phyloP scores from a whole-genome alignment of 805 yeast species.

The Cyberlindnera amylophila region DNA sequence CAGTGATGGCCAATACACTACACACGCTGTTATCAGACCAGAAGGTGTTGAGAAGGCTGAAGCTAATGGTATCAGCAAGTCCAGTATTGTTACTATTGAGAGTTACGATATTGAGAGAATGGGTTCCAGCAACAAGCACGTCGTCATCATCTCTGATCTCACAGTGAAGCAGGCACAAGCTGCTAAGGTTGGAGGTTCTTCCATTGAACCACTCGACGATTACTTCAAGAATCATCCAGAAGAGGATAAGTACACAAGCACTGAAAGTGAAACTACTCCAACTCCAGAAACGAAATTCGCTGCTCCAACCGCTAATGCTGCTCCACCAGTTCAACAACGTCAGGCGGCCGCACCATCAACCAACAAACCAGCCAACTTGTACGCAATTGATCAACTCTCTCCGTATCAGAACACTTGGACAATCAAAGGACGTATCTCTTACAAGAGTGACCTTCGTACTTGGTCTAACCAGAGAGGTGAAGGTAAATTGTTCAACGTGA shows the following conservation, averaged over 20 bases:
- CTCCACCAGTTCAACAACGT: conserved; percentile 15
- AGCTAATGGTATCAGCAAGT: conserved; percentile 43
- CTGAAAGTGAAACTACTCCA: conserved; percentile 23
- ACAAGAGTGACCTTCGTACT: conserved; percentile 80
- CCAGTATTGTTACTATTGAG: conserved; percentile 38
- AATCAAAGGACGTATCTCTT: conserved; percentile 86
- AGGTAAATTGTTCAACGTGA: conserved; percentile 86
- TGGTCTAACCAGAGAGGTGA: conserved; percentile 86
- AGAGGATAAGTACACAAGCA: conserved; percentile 34
- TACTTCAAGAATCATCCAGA: conserved; percentile 58
- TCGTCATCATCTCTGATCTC: conserved; percentile 26
- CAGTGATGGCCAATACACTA: conserved; percentile 48
- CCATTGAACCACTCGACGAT: conserved; percentile 46
- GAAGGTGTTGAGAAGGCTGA: conserved; percentile 42
- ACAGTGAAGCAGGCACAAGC: conserved; percentile 33
- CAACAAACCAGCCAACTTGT: conserved; percentile 40
- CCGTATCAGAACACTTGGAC: conserved; percentile 93
- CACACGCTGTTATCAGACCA: conserved; percentile 53
- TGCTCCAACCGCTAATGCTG: conserved; percentile 5
- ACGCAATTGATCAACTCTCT: conserved; percentile 81
- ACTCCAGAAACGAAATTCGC: conserved; percentile 19
- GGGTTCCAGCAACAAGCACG: conserved; percentile 32
- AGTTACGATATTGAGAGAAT: conserved; percentile 40
- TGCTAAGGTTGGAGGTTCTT: conserved; percentile 35
- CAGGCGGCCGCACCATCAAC: conserved; percentile 1